Conservation (phyloP, 2,329 filamentous ascomycete species). For the Colletotrichum theobromicola region DNA sequence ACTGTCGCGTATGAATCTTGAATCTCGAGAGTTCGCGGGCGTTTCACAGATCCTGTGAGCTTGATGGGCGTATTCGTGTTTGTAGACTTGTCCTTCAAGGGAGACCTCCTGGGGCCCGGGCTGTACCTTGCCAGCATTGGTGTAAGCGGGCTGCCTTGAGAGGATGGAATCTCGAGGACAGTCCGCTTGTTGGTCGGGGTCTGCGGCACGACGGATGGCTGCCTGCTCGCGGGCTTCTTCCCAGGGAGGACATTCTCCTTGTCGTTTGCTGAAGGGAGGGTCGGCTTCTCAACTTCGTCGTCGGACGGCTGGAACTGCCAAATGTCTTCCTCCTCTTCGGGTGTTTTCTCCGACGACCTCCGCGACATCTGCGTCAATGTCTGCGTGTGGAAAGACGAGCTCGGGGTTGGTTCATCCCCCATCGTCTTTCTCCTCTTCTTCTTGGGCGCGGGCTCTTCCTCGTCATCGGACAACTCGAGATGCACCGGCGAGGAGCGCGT, state of each 20-base stretch:
- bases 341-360: constrained; percentile 43
- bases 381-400: constrained; percentile 43
- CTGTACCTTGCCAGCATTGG: constrained; percentile 45
- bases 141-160: constrained; percentile 47
- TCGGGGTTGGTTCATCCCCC: constrained; percentile 31
- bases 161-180: constrained; percentile 49
- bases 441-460: constrained; percentile 16
- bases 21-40: constrained; percentile 40
- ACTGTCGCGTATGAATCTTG: constrained; percentile 50
- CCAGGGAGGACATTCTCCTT: constrained; percentile 23
- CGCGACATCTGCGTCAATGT: constrained; percentile 48
- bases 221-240: constrained; percentile 30
- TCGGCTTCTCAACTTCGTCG: constrained; percentile 34
- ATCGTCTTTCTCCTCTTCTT: constrained; percentile 30
- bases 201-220: constrained; percentile 42
- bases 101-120: constrained; percentile 37
- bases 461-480: constrained; percentile 29
- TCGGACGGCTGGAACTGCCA: constrained; percentile 42
- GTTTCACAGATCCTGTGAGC: constrained; percentile 22
- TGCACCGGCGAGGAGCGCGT: constrained; percentile 24
- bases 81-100: constrained; percentile 40
- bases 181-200: constrained; percentile 40
- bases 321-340: constrained; percentile 4
- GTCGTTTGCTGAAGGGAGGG: constrained; percentile 46
- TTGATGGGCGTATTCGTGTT: constrained; percentile 22